Conservation (phyloP, 2,329 filamentous ascomycete genomes). For the Immersiporthe knoxdaviesiana region DNA sequence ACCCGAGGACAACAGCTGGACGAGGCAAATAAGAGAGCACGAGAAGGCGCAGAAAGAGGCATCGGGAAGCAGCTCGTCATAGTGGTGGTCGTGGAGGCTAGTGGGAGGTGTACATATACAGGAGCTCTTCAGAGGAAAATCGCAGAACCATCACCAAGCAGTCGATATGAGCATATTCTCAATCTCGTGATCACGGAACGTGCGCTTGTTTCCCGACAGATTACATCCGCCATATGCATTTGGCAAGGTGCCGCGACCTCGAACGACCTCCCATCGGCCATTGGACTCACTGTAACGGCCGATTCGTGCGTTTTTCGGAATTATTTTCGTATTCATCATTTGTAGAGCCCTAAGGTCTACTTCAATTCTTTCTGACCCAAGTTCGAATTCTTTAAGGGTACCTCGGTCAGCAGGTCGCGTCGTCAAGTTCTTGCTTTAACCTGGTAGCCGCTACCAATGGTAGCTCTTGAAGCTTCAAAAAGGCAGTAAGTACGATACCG, state of each 20-base stretch:
- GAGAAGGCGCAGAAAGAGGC: constrained; percentile 40
- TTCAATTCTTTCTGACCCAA: not conserved
- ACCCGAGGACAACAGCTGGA: constrained; percentile 44
- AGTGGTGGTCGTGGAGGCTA: not conserved
- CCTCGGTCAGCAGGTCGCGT: not conserved
- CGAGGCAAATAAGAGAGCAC: constrained; percentile 50
- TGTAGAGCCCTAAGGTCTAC: not conserved
- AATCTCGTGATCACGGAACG: too few species aligned
- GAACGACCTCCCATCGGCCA: not conserved
- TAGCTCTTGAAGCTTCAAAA: not conserved
- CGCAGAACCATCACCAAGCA: not conserved
- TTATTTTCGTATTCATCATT: not conserved
- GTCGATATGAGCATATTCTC: not conserved
- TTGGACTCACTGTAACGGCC: not conserved
- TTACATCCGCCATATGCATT: not conserved
- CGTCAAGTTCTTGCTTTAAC: not conserved
- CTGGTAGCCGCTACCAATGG: not conserved
- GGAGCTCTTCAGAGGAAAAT: constrained; percentile 12
- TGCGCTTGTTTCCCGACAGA: not conserved
- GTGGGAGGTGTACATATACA: not conserved
- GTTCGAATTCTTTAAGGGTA: not conserved
- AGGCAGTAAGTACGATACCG: not conserved
- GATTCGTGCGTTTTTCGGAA: not conserved
- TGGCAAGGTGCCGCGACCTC: not conserved
- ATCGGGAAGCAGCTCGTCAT: constrained; percentile 28